These are phyloP conservation scores for Citeromyces siamensis DNA, from an alignment of 1,139 yeast genomes.

Conservation along the genomic window DNA sequence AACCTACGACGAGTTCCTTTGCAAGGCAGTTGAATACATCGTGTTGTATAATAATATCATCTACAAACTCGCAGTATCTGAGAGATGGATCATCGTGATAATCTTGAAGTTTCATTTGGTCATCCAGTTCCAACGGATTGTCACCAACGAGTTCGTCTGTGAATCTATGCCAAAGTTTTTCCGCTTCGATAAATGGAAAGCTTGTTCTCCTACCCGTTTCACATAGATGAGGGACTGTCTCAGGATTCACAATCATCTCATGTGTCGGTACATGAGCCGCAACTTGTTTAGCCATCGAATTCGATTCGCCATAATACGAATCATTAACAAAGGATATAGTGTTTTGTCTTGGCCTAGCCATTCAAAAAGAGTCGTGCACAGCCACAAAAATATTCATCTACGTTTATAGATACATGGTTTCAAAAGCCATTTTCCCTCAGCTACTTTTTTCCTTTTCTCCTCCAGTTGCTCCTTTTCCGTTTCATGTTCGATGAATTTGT, in stretches of 20 bases:
- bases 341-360: too few relatives aligned
- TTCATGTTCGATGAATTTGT: constrained; percentile 63
- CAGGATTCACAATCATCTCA: neutral
- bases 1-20: neutral
- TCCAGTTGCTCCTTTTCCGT: constrained; percentile 47
- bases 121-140: neutral
- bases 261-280: constrained; percentile 3
- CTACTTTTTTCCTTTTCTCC: constrained; percentile 36
- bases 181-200: neutral
- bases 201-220: too few relatives aligned
- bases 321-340: too few relatives aligned
- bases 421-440: constrained; percentile 81
- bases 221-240: too few relatives aligned
- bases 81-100: neutral
- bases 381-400: too few relatives aligned
- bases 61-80: neutral
- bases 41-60: neutral
- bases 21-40: neutral
- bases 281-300: constrained; percentile 4
- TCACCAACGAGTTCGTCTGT: neutral
- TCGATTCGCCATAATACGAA: too few relatives aligned
- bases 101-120: neutral
- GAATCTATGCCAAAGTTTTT: neutral
- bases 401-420: constrained; percentile 95
- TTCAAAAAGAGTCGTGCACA: constrained; percentile 2